These are phyloP conservation scores for Nemania bipapillata DNA, from an alignment of 2,329 filamentous ascomycete genomes.

Conservation along the genomic window DNA sequence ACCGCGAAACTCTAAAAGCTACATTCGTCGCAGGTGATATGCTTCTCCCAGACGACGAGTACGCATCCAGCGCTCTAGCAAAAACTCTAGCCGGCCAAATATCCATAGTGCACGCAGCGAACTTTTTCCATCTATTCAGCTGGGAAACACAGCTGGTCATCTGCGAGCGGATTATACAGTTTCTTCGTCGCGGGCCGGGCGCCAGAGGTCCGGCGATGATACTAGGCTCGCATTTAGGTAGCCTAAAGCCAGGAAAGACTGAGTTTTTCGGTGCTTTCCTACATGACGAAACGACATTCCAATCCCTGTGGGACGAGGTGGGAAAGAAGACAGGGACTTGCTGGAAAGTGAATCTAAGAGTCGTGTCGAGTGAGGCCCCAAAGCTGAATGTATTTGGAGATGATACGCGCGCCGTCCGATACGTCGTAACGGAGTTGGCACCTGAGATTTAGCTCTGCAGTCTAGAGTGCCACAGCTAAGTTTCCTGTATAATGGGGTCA, in stretches of 20 bases:
- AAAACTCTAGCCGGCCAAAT: slow-evolving; percentile 14
- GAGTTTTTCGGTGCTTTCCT: slow-evolving; percentile 13
- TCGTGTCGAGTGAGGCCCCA: background rate
- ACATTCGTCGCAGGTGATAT: slow-evolving; percentile 26
- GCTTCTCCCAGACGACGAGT: slow-evolving; percentile 22
- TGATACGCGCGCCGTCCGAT: slow-evolving; percentile 21
- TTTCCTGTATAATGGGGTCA: too few relatives aligned
- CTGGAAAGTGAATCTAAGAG: slow-evolving; percentile 25
- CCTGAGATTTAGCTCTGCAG: background rate
- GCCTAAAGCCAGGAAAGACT: slow-evolving; percentile 12
- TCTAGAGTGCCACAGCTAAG: too few relatives aligned
- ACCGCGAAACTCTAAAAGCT: slow-evolving; percentile 21
- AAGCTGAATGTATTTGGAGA: slow-evolving; percentile 17
- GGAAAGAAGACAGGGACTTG: slow-evolving; percentile 25
- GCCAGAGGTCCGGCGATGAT: slow-evolving; percentile 14
- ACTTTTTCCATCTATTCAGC: slow-evolving; percentile 32
- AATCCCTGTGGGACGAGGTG: slow-evolving; percentile 32
- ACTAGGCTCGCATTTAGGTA: slow-evolving; percentile 19
- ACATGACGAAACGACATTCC: slow-evolving; percentile 26
- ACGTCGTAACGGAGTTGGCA: background rate
- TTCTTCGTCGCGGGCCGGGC: slow-evolving; percentile 10
- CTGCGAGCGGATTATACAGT: slow-evolving; percentile 32
- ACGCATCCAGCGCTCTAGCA: slow-evolving; percentile 20
- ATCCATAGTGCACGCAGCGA: slow-evolving; percentile 26
- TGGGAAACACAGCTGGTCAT: slow-evolving; percentile 30